Percentiles rank a stretch among this genome's conserved stretches.
These are phyloP conservation scores for Fusarium sulawesiense DNA, from an alignment of 2,329 filamentous ascomycete species.

Conservation along the genomic window DNA sequence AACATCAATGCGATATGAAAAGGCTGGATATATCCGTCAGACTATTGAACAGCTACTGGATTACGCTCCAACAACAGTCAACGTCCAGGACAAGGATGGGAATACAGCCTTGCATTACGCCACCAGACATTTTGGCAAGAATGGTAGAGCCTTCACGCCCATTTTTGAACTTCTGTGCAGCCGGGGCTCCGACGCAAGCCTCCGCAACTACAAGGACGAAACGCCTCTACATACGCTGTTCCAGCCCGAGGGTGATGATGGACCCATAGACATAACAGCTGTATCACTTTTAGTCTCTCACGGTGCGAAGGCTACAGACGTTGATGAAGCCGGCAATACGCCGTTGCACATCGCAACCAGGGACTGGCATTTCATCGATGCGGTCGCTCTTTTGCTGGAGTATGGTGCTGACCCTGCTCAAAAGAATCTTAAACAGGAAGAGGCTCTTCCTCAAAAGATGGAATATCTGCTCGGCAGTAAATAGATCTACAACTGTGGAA, in stretches of 20 bases:
- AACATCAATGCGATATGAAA: background rate
- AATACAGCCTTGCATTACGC: background rate
- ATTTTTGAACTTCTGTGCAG: background rate
- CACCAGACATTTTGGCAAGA: background rate
- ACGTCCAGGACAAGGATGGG: background rate
- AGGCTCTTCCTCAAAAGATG: background rate
- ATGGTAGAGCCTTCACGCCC: background rate
- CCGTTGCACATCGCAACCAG: background rate
- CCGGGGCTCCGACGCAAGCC: background rate
- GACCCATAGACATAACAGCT: background rate
- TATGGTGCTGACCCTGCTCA: background rate
- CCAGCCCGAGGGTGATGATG: fast-evolving
- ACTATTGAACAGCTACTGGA: background rate
- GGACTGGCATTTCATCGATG: background rate
- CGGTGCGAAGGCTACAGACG: background rate
- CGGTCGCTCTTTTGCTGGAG: background rate
- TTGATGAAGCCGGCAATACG: background rate
- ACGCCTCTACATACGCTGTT: background rate
- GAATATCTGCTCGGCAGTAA: no score
- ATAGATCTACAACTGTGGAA: no score
- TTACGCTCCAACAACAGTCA: background rate
- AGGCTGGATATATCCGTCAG: background rate
- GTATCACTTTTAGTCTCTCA: background rate
- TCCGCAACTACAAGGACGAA: background rate
- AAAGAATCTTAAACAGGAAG: background rate